Evolutionary conservation across 2,329 filamentous ascomycete genomes (phyloP).

Genomic region (Aspergillus neotritici): DNA sequence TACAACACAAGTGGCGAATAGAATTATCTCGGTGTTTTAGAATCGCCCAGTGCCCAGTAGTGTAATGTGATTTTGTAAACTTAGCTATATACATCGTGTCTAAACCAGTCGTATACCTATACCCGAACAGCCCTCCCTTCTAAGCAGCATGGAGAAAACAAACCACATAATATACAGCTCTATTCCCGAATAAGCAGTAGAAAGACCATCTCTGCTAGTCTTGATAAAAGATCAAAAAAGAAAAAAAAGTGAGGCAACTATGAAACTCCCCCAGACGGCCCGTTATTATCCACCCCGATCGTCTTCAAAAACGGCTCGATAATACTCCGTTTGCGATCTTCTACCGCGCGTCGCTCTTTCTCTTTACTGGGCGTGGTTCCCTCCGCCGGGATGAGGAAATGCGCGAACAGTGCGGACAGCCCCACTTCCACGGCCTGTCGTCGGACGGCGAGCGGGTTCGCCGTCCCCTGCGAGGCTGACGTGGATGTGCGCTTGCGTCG

Average conservation of each 20-base stretch:
- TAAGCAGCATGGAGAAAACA: too few species aligned
- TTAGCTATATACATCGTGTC: too few species aligned
- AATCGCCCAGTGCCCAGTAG: too few species aligned
- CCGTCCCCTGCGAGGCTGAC: constrained; percentile 23
- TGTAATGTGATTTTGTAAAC: too few species aligned
- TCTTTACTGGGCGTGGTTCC: constrained; percentile 40
- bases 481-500: constrained; percentile 23
- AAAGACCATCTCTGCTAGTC: too few species aligned
- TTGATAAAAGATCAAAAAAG: neutral
- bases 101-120: too few species aligned
- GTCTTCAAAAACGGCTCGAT: constrained; percentile 64
- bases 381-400: constrained; percentile 53
- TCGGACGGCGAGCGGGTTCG: constrained; percentile 48
- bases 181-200: too few species aligned
- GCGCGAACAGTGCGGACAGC: constrained; percentile 61
- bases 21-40: too few species aligned
- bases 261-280: constrained; percentile 26
- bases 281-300: constrained; percentile 30
- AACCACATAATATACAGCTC: too few species aligned
- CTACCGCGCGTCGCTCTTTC: constrained; percentile 55
- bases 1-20: too few species aligned
- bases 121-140: too few species aligned
- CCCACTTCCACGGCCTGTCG: constrained; percentile 55
- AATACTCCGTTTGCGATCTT: constrained; percentile 61
- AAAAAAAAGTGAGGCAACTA: neutral